phyloP scores from a whole-genome alignment of 2,329 filamentous ascomycete species.

The Bipolaris zeicola region DNA sequence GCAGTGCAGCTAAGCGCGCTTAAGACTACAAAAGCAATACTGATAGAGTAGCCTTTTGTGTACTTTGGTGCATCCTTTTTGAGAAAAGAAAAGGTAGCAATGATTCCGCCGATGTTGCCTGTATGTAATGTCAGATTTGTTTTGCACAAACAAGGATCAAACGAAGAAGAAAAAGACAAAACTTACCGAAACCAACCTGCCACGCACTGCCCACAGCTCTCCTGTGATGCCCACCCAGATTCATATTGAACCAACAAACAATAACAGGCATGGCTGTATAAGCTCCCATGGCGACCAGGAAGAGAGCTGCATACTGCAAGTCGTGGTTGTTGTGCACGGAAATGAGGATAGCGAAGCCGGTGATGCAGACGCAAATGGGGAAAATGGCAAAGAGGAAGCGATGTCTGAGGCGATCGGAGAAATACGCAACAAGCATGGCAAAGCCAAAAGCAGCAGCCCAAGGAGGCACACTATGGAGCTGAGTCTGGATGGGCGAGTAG shows the following conservation, averaged over 20 bases:
- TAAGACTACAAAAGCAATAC: conserved; percentile 73
- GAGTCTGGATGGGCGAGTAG: conserved; percentile 60
- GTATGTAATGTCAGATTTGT: conserved; percentile 28
- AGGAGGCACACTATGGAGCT: conserved; percentile 61
- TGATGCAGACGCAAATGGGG: conserved; percentile 70
- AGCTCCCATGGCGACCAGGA: conserved; percentile 77
- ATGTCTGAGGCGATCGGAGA: conserved; percentile 74
- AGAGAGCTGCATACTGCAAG: conserved; percentile 78
- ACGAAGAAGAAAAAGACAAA: not conserved
- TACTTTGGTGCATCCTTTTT: conserved; percentile 69
- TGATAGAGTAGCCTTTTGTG: conserved; percentile 76
- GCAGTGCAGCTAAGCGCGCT: conserved; percentile 64
- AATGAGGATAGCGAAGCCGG: conserved; percentile 77
- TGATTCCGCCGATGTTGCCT: conserved; percentile 59
- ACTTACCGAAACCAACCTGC: conserved; percentile 49
- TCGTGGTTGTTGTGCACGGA: conserved; percentile 69
- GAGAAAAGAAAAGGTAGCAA: conserved; percentile 58
- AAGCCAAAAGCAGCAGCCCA: conserved; percentile 79
- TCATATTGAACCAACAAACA: conserved; percentile 62
- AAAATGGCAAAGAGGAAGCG: conserved; percentile 75
- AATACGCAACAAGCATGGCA: conserved; percentile 73
- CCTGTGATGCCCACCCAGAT: conserved; percentile 58
- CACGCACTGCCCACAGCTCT: conserved; percentile 56
- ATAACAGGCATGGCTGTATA: conserved; percentile 92
- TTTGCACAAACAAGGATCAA: not conserved